Evolutionary conservation across 2,329 filamentous ascomycete species (phyloP).

Genomic region (Penicillium hesseltinei): DNA sequence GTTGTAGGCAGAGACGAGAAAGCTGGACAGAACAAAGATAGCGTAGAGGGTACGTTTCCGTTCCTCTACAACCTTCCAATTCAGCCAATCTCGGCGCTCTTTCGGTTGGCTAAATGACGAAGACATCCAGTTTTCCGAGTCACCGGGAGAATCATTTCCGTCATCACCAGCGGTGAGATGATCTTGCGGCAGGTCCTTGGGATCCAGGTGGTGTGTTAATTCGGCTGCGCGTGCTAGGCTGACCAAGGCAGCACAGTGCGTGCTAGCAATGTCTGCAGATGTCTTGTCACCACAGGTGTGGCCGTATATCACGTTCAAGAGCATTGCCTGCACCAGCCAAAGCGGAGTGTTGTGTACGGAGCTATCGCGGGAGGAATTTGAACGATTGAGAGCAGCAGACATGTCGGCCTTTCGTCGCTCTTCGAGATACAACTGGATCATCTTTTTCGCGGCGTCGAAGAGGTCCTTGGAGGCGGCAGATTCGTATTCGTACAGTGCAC

Average conservation of each 20-base stretch:
- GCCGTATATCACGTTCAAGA: constrained; percentile 92
- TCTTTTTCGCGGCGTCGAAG: constrained; percentile 90
- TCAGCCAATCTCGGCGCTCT: constrained; percentile 67
- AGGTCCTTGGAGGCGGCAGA: constrained; percentile 75
- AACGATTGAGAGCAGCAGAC: constrained; percentile 56
- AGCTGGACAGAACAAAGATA: constrained; percentile 86
- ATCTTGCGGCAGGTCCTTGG: constrained; percentile 38
- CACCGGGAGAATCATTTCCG: constrained; percentile 49
- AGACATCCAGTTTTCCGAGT: constrained; percentile 43
- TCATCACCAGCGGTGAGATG: constrained; percentile 53
- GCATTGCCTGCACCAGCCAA: constrained; percentile 96
- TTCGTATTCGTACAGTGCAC: constrained; percentile 84
- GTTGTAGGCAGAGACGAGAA: constrained; percentile 89
- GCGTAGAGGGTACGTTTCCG: constrained; percentile 89
- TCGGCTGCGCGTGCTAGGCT: constrained; percentile 89
- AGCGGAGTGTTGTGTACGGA: constrained; percentile 74
- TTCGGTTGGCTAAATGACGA: constrained; percentile 36
- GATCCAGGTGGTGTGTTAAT: constrained; percentile 53
- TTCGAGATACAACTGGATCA: constrained; percentile 91
- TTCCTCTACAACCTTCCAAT: constrained; percentile 86
- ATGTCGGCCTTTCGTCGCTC: constrained; percentile 85
- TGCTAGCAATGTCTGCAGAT: constrained; percentile 86
- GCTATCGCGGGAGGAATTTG: constrained; percentile 55
- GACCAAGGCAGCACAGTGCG: constrained; percentile 85
- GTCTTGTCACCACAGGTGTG: constrained; percentile 92